Percentiles rank a stretch among this genome's conserved stretches.
These are phyloP conservation scores for Diaporthe batatas DNA, from an alignment of 2,329 filamentous ascomycete genomes.

Conservation along the genomic window DNA sequence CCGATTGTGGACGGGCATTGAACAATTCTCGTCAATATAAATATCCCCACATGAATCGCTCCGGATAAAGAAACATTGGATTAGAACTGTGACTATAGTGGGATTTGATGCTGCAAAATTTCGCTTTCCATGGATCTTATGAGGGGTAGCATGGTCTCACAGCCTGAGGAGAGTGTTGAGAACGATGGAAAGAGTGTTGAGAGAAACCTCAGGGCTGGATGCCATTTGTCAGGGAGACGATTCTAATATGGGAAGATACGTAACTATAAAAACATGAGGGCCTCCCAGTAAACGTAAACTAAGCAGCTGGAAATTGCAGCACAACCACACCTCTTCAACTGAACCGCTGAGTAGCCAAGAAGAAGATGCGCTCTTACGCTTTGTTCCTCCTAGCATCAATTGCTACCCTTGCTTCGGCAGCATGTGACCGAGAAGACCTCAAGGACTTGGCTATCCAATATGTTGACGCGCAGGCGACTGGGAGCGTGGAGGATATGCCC, in stretches of 20 bases:
- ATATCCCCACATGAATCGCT: neutral
- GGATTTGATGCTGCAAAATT: neutral
- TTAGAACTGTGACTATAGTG: neutral
- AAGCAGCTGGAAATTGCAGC: neutral
- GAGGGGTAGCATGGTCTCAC: constrained; percentile 1
- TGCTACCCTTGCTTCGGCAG: constrained; percentile 5
- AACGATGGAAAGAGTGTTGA: neutral
- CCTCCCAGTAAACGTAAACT: neutral
- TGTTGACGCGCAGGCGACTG: constrained; percentile 16
- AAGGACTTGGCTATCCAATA: constrained; percentile 21
- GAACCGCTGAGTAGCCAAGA: neutral
- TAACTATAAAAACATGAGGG: neutral
- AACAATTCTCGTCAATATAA: constrained; percentile 3
- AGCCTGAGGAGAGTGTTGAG: neutral
- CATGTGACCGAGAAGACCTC: constrained; percentile 11
- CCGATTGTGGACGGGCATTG: neutral
- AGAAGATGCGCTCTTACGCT: constrained; percentile 15
- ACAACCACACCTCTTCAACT: neutral
- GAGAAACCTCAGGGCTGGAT: too few relatives aligned
- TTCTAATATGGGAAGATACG: neutral
- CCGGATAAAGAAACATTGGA: constrained; percentile 12
- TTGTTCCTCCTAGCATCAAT: constrained; percentile 21
- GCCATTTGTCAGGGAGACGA: neutral
- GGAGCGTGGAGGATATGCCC: constrained; percentile 25
- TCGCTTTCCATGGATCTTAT: neutral